Conservation (phyloP, 257 asterid genomes). For the Rauvolfia tetraphylla region DNA sequence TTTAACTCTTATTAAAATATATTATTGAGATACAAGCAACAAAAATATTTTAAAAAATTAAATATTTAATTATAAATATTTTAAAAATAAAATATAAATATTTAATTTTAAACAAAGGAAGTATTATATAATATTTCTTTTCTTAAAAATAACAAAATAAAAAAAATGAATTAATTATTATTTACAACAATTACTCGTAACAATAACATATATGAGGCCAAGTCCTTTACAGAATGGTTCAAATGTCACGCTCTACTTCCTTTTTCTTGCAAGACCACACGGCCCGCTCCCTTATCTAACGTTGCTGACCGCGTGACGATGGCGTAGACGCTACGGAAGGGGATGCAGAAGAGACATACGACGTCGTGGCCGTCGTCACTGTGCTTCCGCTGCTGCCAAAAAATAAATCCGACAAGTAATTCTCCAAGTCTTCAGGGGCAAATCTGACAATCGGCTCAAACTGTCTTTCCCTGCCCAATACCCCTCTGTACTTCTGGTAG, state of each 20-base stretch:
- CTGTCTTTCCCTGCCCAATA: slow-evolving; percentile 13
- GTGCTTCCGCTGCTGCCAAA: slow-evolving; percentile 20
- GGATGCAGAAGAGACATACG: slow-evolving; percentile 17
- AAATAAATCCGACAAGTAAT: slow-evolving; percentile 68
- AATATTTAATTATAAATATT: too few species aligned
- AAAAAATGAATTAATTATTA: not conserved
- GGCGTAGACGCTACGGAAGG: slow-evolving; percentile 17
- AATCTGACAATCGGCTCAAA: slow-evolving; percentile 50
- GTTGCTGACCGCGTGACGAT: slow-evolving; percentile 31
- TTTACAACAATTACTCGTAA: not conserved
- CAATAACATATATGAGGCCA: not conserved
- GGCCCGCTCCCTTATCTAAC: not conserved
- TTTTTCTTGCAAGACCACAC: not conserved
- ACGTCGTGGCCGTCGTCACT: slow-evolving; percentile 15
- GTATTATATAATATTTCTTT: too few species aligned
- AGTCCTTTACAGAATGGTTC: not conserved
- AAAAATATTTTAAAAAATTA: too few species aligned
- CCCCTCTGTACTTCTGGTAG: slow-evolving; percentile 32
- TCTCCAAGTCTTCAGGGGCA: slow-evolving; percentile 73
- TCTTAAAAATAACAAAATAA: too few species aligned
- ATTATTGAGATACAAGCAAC: too few species aligned
- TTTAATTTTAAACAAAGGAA: too few species aligned
- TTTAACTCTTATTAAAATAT: too few species aligned
- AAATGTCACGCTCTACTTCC: not conserved
- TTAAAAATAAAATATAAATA: too few species aligned